These are phyloP conservation scores for Dendrobium huoshanense DNA, from an alignment of 106 monocot genomes.

Conservation along the genomic window DNA sequence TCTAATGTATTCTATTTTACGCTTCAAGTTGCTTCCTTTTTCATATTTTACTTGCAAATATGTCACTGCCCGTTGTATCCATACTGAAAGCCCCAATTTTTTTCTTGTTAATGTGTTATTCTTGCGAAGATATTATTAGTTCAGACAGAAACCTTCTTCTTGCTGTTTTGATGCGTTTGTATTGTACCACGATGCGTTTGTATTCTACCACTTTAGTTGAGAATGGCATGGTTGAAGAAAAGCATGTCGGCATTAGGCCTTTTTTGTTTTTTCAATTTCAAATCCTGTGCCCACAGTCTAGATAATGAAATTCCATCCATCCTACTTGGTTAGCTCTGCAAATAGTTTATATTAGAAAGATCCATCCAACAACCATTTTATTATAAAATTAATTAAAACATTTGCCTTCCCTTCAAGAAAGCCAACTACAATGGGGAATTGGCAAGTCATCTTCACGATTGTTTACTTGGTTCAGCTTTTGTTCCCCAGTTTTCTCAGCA, in stretches of 20 bases:
- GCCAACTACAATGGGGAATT: not conserved
- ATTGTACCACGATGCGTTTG: not conserved
- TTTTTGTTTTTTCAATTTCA: not conserved
- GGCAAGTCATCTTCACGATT: not conserved
- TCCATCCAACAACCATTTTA: slow-evolving; percentile 1
- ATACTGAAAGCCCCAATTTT: not conserved
- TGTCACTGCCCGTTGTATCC: not conserved
- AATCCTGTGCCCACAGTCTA: not conserved
- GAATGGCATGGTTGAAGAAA: not conserved
- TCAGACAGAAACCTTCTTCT: not conserved
- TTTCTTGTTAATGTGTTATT: not conserved
- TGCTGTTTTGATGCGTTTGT: not conserved
- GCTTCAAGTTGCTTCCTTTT: not conserved
- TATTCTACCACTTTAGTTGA: not conserved
- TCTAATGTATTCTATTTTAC: not conserved
- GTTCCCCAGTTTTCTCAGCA: not conserved
- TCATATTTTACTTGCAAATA: not conserved
- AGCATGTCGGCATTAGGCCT: not conserved
- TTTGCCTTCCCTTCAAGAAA: not conserved
- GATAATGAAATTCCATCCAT: not conserved
- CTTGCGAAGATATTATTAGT: not conserved
- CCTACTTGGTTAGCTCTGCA: not conserved
- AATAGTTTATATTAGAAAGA: not conserved
- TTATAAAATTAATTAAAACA: not conserved
- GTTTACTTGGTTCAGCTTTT: not conserved